Percentiles rank a stretch among this genome's conserved stretches.
These are phyloP conservation scores for Pyrenopolyporus hunteri DNA, from an alignment of 495 filamentous ascomycete species.

Conservation along the genomic window DNA sequence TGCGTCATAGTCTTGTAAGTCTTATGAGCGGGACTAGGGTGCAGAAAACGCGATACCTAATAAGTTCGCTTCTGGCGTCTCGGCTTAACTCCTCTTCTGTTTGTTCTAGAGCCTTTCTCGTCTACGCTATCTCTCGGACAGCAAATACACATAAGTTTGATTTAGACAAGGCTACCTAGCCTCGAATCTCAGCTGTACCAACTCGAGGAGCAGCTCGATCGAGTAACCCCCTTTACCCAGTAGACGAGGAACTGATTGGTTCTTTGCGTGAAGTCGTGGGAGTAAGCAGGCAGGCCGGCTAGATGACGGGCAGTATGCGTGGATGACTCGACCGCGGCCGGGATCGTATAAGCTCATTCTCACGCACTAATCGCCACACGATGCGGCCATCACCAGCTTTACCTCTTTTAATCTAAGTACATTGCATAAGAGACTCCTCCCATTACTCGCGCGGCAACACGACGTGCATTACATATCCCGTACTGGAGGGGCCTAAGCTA, in stretches of 20 bases:
- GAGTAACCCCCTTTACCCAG: background rate
- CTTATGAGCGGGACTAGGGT: constrained; percentile 2
- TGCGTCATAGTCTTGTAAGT: constrained; percentile 25
- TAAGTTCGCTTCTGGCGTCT: constrained; percentile 4
- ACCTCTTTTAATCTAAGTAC: constrained; percentile 22
- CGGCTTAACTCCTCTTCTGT: constrained; percentile 5
- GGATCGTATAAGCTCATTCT: constrained; percentile 35
- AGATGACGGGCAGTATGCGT: constrained; percentile 27
- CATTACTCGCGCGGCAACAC: constrained; percentile 34
- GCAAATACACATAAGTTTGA: constrained; percentile 13
- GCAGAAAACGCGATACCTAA: constrained; percentile 13
- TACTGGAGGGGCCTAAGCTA: constrained; percentile 31
- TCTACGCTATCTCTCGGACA: background rate
- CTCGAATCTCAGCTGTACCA: constrained; percentile 24
- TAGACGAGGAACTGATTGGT: too few relatives aligned
- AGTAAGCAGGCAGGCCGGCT: constrained; percentile 6
- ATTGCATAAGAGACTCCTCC: constrained; percentile 12
- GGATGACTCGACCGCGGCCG: constrained; percentile 32
- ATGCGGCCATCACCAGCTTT: constrained; percentile 26
- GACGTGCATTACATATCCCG: constrained; percentile 16
- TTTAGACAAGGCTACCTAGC: constrained; percentile 35
- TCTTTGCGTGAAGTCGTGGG: background rate
- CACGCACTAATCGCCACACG: constrained; percentile 35
- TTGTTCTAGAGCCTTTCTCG: background rate
- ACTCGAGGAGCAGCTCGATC: background rate